These are phyloP conservation scores for Cladophialophora carrionii DNA, from an alignment of 2,329 filamentous ascomycete genomes.

Conservation along the genomic window DNA sequence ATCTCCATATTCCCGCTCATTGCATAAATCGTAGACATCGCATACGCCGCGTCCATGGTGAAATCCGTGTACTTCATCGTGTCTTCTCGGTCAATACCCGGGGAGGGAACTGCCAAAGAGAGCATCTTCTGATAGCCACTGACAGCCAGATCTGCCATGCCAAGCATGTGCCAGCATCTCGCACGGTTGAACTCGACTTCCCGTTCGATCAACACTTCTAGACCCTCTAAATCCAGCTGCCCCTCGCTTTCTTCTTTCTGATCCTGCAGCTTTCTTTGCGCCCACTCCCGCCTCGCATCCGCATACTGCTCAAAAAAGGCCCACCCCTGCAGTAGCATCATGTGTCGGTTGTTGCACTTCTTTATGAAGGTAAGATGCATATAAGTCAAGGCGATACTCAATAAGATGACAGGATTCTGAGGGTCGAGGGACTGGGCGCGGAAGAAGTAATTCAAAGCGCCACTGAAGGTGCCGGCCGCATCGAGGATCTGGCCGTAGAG, in stretches of 20 bases:
- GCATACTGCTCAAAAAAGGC: constrained; percentile 78
- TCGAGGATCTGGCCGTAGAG: constrained; percentile 90
- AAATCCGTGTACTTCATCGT: constrained; percentile 58
- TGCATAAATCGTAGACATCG: constrained; percentile 69
- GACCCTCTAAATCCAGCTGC: constrained; percentile 1
- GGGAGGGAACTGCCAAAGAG: constrained; percentile 39
- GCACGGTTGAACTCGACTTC: constrained; percentile 84
- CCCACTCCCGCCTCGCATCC: constrained; percentile 52
- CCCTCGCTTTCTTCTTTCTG: neutral
- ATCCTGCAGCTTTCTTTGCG: neutral
- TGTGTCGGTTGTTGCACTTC: constrained; percentile 87
- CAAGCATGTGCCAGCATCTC: constrained; percentile 74
- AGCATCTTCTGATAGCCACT: constrained; percentile 69
- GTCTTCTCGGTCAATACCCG: constrained; percentile 17
- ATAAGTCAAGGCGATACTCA: constrained; percentile 81
- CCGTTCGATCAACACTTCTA: constrained; percentile 30
- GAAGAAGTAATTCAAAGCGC: constrained; percentile 85
- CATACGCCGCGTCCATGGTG: constrained; percentile 72
- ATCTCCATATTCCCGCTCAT: constrained; percentile 65
- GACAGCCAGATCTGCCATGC: constrained; percentile 71
- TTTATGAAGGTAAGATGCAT: constrained; percentile 88
- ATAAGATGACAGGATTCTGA: constrained; percentile 66
- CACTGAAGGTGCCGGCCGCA: constrained; percentile 78
- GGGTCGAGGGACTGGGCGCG: constrained; percentile 58
- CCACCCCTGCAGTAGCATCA: constrained; percentile 81